Evolutionary conservation across 805 yeast species (phyloP).

Genomic region (Suhomyces sp.): DNA sequence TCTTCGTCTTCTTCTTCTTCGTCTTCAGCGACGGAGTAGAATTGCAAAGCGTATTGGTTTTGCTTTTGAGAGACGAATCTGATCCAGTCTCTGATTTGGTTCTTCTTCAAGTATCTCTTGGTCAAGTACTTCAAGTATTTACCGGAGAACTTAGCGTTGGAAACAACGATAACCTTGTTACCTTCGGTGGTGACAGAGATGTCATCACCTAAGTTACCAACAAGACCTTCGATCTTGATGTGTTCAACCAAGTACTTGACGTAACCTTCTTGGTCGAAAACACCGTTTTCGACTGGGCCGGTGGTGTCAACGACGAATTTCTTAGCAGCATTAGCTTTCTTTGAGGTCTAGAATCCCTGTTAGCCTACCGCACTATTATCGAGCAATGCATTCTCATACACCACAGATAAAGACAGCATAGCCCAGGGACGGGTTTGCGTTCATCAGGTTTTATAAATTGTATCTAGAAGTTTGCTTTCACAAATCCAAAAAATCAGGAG

Average conservation of each 20-base stretch:
- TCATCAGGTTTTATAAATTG: constrained; percentile 8
- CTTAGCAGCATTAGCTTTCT: constrained; percentile 68
- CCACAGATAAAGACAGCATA: constrained; percentile 45
- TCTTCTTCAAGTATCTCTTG: constrained; percentile 99
- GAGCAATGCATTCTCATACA: constrained; percentile 15
- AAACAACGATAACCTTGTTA: constrained; percentile 83
- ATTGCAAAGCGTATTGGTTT: constrained; percentile 95
- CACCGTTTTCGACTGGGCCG: constrained; percentile 96
- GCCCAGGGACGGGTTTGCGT: constrained; percentile 47
- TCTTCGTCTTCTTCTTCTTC: constrained; percentile 93
- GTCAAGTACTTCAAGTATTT: constrained; percentile 99
- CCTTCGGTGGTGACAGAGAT: constrained; percentile 86
- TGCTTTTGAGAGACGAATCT: constrained; percentile 96
- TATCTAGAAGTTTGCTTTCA: constrained; percentile 6
- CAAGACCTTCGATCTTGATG: constrained; percentile 97
- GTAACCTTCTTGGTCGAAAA: constrained; percentile 96
- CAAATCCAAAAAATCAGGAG: constrained; percentile 4
- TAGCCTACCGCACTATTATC: constrained; percentile 72
- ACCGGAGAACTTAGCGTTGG: constrained; percentile 97
- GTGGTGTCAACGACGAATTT: constrained; percentile 94
- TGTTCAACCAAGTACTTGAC: constrained; percentile 97
- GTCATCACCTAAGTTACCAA: constrained; percentile 96
- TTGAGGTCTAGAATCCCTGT: constrained; percentile 67
- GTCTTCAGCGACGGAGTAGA: constrained; percentile 95
- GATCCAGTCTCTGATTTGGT: constrained; percentile 99